phyloP scores from a whole-genome alignment of 352 stramenopile genomes.

The Phytophthora palmivora region DNA sequence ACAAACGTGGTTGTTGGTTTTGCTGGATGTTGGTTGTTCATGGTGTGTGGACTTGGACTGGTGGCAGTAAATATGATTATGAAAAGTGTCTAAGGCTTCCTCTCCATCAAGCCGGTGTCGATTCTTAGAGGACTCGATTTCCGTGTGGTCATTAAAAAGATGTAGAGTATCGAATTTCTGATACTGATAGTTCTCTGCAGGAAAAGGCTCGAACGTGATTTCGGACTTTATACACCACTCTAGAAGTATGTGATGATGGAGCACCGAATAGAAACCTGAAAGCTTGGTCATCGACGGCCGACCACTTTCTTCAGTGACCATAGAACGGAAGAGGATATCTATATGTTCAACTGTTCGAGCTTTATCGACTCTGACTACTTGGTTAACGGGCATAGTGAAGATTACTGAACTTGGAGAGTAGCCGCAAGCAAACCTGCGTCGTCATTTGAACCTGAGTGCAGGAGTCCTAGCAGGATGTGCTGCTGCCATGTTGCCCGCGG shows the following conservation, averaged over 20 bases:
- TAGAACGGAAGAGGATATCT: not conserved
- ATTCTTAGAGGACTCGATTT: not conserved
- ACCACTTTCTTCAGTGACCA: not conserved
- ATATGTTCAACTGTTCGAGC: slow-evolving; percentile 8
- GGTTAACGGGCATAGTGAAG: too few relatives aligned
- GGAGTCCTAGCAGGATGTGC: not conserved
- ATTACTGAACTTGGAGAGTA: slow-evolving; percentile 13
- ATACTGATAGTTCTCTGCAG: not conserved
- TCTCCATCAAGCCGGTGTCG: slow-evolving; percentile 1
- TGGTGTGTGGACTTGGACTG: slow-evolving; percentile 11
- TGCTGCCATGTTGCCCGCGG: not conserved
- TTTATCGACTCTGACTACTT: not conserved
- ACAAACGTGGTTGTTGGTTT: slow-evolving; percentile 18
- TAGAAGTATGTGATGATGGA: slow-evolving; percentile 7
- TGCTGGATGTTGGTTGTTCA: slow-evolving; percentile 10
- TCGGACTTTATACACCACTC: not conserved
- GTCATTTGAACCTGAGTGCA: slow-evolving; percentile 54
- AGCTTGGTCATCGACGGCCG: not conserved
- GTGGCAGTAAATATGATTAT: slow-evolving; percentile 17
- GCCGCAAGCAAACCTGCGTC: slow-evolving; percentile 47
- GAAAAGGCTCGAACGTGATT: slow-evolving; percentile 3
- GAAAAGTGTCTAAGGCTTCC: not conserved
- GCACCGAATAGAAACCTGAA: slow-evolving; percentile 15
- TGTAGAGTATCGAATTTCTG: not conserved
- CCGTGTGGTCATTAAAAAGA: not conserved